Percentiles rank a stretch among this genome's conserved stretches.
Evolutionary conservation across 306 rosid genomes (phyloP).

Genomic region (Sphenostylis stenocarpa): DNA sequence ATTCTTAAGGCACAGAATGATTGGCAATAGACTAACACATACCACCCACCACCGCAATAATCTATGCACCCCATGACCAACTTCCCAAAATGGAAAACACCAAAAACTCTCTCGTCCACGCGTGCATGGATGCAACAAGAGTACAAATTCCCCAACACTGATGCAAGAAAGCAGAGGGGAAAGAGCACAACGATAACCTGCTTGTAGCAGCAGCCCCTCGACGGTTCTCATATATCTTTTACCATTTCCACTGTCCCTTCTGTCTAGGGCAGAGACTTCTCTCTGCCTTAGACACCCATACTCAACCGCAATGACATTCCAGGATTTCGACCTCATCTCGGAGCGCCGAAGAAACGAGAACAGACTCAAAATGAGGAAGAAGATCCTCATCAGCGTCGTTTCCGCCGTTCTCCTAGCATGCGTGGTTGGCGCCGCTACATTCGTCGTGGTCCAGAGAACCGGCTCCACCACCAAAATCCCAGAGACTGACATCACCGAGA

Average conservation of each 20-base stretch:
- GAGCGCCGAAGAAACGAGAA: slow-evolving; percentile 53
- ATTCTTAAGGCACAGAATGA: background rate
- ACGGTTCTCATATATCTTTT: background rate
- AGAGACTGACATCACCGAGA: fast-evolving
- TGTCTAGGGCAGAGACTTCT: slow-evolving; percentile 62
- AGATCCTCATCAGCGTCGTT: slow-evolving; percentile 35
- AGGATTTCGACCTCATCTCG: slow-evolving; percentile 68
- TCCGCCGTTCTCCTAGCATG: slow-evolving; percentile 37
- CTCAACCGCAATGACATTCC: slow-evolving; percentile 52
- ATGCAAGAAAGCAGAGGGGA: background rate
- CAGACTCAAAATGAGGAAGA: slow-evolving; percentile 31
- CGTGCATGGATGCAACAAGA: background rate
- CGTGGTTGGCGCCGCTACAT: slow-evolving; percentile 39
- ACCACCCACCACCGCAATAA: background rate
- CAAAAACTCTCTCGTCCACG: slow-evolving; percentile 58
- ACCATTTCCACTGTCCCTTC: background rate
- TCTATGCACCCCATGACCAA: slow-evolving; percentile 13
- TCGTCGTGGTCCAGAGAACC: background rate
- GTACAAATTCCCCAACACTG: background rate
- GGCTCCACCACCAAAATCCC: background rate
- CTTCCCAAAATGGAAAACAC: slow-evolving; percentile 45
- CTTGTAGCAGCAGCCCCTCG: background rate
- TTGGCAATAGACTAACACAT: background rate
- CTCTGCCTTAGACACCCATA: slow-evolving; percentile 62
- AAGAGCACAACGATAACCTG: background rate